These are phyloP conservation scores for Nemophila menziesii DNA, from an alignment of 257 asterid genomes.

Conservation along the genomic window DNA sequence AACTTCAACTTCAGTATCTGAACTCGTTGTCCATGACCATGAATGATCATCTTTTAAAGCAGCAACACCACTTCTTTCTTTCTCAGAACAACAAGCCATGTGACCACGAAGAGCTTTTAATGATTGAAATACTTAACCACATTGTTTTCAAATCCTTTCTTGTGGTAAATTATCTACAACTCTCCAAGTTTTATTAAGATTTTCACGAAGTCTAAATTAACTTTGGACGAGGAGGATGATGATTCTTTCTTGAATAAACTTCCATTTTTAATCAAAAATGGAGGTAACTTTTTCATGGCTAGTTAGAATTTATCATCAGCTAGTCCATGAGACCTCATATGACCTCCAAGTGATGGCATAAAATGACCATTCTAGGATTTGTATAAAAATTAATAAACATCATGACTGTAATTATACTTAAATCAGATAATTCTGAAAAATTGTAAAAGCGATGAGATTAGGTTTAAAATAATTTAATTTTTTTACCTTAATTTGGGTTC, in stretches of 20 bases:
- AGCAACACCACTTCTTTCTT: constrained; percentile 33
- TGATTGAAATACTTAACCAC: constrained; percentile 88
- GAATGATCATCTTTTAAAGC: constrained; percentile 73
- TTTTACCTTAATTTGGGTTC: no score
- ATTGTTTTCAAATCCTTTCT: constrained; percentile 72
- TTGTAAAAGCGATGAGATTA: no score
- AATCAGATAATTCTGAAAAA: no score
- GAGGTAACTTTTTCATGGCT: constrained; percentile 21
- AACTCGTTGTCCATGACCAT: constrained; percentile 55
- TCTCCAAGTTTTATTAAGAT: constrained; percentile 85
- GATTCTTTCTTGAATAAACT: constrained; percentile 13
- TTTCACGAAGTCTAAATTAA: constrained; percentile 71
- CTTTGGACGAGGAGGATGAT: no score
- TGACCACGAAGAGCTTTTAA: constrained; percentile 90
- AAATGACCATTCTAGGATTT: no score
- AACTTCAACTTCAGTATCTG: constrained; percentile 59
- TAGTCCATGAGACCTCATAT: constrained; percentile 69
- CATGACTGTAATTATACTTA: no score
- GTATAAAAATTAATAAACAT: no score
- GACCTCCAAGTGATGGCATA: constrained; percentile 80
- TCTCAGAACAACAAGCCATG: constrained; percentile 93
- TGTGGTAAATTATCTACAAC: constrained; percentile 42
- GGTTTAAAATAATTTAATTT: no score
- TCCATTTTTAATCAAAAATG: constrained; percentile 17
- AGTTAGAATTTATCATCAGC: no score